Conservation (phyloP, 2,329 filamentous ascomycete genomes). For the Niveomyces coronatus region DNA sequence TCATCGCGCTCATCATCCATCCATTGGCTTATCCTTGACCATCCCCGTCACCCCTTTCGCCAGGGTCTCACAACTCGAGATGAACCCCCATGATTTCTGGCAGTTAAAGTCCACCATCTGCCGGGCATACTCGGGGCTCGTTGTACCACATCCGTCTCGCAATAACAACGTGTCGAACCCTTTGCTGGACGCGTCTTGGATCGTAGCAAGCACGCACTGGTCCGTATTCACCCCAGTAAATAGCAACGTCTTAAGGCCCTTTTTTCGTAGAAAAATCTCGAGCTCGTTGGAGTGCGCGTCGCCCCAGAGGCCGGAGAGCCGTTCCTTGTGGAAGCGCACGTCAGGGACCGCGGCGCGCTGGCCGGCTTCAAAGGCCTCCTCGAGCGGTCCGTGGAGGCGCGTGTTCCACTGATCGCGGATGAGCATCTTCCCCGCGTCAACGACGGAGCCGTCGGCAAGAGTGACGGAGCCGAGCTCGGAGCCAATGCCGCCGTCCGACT, state of each 20-base stretch:
- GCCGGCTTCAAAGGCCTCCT: slow-evolving; percentile 21
- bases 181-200: slow-evolving; percentile 43
- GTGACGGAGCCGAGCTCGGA: slow-evolving; percentile 32
- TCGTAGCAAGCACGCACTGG: slow-evolving; percentile 47
- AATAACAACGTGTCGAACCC: slow-evolving; percentile 47
- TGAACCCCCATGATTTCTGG: neutral
- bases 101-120: slow-evolving; percentile 3
- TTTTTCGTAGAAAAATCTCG: slow-evolving; percentile 21
- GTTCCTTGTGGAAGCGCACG: slow-evolving; percentile 44
- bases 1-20: neutral
- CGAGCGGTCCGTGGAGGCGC: slow-evolving; percentile 35
- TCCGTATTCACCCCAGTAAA: slow-evolving; percentile 53
- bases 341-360: slow-evolving; percentile 26
- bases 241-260: slow-evolving; percentile 37
- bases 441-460: slow-evolving; percentile 6
- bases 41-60: slow-evolving; percentile 6
- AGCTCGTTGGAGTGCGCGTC: slow-evolving; percentile 27
- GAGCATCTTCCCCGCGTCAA: slow-evolving; percentile 29
- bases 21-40: slow-evolving; percentile 3
- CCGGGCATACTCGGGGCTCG: slow-evolving; percentile 16
- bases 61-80: slow-evolving; percentile 7
- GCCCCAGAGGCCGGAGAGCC: slow-evolving; percentile 48
- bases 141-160: slow-evolving; percentile 44
- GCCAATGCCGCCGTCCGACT: slow-evolving; percentile 19
- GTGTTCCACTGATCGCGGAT: slow-evolving; percentile 48